These are phyloP conservation scores for Aurantiochytrium sp. DNA, from an alignment of 108 stramenopile genomes.

Conservation along the genomic window DNA sequence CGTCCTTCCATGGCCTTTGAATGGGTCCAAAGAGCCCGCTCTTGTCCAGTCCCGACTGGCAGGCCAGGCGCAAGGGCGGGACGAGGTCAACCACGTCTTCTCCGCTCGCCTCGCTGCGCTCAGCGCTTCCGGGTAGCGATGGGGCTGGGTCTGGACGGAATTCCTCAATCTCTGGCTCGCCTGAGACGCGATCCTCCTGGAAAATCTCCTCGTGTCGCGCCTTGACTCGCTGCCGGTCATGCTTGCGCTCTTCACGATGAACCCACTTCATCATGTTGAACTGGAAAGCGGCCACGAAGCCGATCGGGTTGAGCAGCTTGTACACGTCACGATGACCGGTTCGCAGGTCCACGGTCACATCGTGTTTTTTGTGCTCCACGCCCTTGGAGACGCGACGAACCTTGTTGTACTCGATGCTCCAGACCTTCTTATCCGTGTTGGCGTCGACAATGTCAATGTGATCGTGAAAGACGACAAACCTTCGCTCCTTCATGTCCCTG, in stretches of 20 bases:
- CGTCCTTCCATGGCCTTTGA: slow-evolving; percentile 3
- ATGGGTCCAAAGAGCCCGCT: slow-evolving; percentile 1
- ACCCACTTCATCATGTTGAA: background rate
- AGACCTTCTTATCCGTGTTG: background rate
- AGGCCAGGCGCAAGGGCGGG: background rate
- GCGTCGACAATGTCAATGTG: background rate
- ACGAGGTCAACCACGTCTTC: background rate
- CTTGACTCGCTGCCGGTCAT: background rate
- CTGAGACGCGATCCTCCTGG: background rate
- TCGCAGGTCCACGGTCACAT: background rate
- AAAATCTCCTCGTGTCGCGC: background rate
- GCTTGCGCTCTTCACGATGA: background rate
- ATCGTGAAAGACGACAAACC: background rate
- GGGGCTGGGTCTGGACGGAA: background rate
- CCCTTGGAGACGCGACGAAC: background rate
- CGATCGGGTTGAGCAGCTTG: background rate
- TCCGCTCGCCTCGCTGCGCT: background rate
- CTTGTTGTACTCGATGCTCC: background rate
- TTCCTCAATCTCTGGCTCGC: background rate
- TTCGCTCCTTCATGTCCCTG: background rate
- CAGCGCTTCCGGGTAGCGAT: background rate
- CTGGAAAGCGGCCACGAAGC: background rate
- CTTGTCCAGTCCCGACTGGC: background rate
- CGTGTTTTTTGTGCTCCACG: background rate
- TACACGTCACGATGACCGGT: background rate